Evolutionary conservation across 352 stramenopile genomes (phyloP), one percentile per base, ranked within the genome.

Genomic region (Pythium sp.): DNA sequence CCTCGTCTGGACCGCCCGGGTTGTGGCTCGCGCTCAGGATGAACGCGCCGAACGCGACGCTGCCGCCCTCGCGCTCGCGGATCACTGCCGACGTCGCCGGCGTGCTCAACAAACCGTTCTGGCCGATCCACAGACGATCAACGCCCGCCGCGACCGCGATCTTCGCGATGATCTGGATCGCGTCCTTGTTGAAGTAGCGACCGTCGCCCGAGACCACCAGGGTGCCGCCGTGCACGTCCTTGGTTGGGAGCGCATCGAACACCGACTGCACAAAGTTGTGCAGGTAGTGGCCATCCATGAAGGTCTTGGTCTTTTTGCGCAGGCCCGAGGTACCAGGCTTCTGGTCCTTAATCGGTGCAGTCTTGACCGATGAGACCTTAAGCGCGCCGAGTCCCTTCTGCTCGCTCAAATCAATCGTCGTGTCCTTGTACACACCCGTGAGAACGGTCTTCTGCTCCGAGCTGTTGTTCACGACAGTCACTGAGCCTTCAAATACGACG

Each of bases 1-100:
- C 97, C 77, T 98, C 97, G 66, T 98, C 92, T 56, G 96, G 95
- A 41, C 97, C 98, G 76, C 97, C 98, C 43, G 98, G 97, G 86
- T 99, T 99, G 88, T 99, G 98, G 79, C 89, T 98, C 5, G 98
- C 97, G 24, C 97, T 99, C 59, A 99, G 72, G 58, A 99, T 98
- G 72, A 99, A 98, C 14, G 90, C 98, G 65, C 97, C 97, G 60
- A 96, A 96, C 18, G 96, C 91, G 0, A 98, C 94, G 60, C 82
- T 89, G 71, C 98, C 90, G 46, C 95, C 92, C 76, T 99, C 95
- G 53, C 87, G 89, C 77, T 96, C 84, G 70, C 98, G 95, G 73
- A 99, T 98, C 28, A 98, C 91, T 53, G 97, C 96, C 28, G 96
- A 99, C 36, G 99, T 96, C 30, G 97, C 97, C 1, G 97, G 97